Conservation (phyloP, 441 rosid species). For the Croton setiger region DNA sequence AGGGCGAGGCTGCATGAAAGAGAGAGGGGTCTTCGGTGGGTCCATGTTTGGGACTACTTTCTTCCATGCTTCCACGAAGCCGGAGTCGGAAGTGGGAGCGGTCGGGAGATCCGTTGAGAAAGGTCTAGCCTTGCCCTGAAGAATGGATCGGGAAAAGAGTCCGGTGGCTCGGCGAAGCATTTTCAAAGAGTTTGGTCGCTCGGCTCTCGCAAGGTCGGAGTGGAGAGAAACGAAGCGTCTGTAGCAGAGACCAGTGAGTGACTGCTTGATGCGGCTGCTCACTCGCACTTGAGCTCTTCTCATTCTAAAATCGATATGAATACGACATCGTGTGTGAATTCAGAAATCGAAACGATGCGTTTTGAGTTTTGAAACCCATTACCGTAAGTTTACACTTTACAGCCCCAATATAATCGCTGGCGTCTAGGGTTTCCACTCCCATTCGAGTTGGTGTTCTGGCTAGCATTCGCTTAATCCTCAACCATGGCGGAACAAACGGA, state of each 20-base stretch:
- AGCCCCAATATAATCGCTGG: neutral
- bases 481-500: conserved; percentile 61
- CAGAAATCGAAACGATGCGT: too few relatives aligned
- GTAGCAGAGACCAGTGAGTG: neutral
- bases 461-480: neutral
- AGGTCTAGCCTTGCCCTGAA: conserved; percentile 14
- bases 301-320: neutral
- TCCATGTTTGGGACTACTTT: conserved; percentile 39
- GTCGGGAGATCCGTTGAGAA: conserved; percentile 41
- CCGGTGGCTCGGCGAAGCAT: conserved; percentile 36
- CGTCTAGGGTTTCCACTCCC: conserved; percentile 20
- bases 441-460: neutral
- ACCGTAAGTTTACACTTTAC: too few relatives aligned
- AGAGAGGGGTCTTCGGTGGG: conserved; percentile 47
- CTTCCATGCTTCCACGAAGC: conserved; percentile 46
- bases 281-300: too few relatives aligned
- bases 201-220: conserved; percentile 51
- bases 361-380: too few relatives aligned
- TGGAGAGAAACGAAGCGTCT: neutral
- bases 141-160: conserved; percentile 20
- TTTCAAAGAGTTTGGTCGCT: conserved; percentile 26
- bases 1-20: conserved; percentile 42
- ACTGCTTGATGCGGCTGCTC: neutral
- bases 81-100: conserved; percentile 26
- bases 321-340: neutral